Evolutionary conservation across 345 rosid species (phyloP).

Genomic region (Salix dunnii): DNA sequence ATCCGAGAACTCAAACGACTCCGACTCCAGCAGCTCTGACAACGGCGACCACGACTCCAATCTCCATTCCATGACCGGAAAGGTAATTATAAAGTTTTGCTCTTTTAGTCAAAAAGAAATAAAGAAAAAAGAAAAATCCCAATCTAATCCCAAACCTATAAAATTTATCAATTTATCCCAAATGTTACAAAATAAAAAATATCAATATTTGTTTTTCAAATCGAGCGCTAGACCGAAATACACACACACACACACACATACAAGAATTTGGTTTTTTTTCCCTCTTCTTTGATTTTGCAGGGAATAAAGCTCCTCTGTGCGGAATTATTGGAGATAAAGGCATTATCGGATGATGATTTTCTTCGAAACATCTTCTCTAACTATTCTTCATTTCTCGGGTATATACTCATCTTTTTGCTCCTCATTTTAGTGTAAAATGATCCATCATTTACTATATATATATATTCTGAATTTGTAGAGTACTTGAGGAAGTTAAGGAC

Average conservation of each 20-base stretch:
- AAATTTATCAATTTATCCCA: no score
- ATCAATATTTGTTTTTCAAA: no score
- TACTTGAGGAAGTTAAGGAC: constrained; percentile 45
- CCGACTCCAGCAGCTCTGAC: constrained; percentile 30
- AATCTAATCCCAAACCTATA: no score
- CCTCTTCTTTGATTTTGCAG: constrained; percentile 19
- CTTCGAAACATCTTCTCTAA: constrained; percentile 37
- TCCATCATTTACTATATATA: no score
- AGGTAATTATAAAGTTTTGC: constrained; percentile 22
- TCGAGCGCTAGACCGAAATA: no score
- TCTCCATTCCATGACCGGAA: constrained; percentile 53
- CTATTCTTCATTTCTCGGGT: constrained; percentile 52
- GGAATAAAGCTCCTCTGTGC: constrained; percentile 55
- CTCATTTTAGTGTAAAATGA: neutral
- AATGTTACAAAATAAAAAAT: no score
- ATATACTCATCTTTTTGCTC: neutral
- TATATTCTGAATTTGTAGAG: constrained; percentile 23
- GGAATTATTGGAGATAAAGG: constrained; percentile 57
- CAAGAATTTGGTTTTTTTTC: neutral
- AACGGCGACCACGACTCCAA: constrained; percentile 28
- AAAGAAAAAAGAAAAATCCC: no score
- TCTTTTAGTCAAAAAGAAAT: neutral
- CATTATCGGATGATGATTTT: constrained; percentile 56
- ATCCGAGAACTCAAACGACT: constrained; percentile 23
- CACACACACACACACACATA: no score